Percentiles rank a stretch among this genome's conserved stretches.
Conservation (phyloP, 1,284 basidiomycete species). For the Papiliotrema laurentii region DNA sequence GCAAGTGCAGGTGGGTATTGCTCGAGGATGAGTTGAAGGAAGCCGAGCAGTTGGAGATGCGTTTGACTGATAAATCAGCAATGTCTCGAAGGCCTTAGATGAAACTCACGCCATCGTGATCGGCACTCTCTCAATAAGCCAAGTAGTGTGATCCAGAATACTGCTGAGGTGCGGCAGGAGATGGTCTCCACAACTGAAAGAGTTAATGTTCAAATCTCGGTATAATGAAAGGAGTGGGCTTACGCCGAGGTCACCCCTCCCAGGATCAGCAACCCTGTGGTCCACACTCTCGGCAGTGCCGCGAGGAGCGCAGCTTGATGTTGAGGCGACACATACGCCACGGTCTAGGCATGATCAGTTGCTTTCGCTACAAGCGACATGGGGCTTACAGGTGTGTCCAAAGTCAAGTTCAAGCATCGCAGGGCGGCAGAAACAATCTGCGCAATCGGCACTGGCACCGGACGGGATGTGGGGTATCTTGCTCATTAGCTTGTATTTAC, state of each 20-base stretch:
- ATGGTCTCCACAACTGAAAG: slow-evolving; percentile 34
- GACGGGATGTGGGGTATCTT: slow-evolving; percentile 60
- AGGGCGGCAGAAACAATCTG: slow-evolving; percentile 43
- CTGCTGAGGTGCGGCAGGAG: slow-evolving; percentile 37
- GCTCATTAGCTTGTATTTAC: slow-evolving; percentile 1
- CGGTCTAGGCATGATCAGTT: slow-evolving; percentile 18
- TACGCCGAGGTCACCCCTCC: slow-evolving; percentile 20
- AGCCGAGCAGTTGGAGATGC: slow-evolving; percentile 32
- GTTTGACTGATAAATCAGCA: background rate
- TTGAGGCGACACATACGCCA: slow-evolving; percentile 35
- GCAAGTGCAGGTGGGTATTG: slow-evolving; percentile 30
- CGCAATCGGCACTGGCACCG: slow-evolving; percentile 70
- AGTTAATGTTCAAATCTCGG: background rate
- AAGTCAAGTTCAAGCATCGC: slow-evolving; percentile 54
- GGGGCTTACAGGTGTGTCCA: slow-evolving; percentile 54
- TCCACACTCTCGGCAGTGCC: slow-evolving; percentile 37
- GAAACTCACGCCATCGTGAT: slow-evolving; percentile 19
- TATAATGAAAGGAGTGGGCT: slow-evolving; percentile 7
- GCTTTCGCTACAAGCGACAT: background rate
- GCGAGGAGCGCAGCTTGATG: slow-evolving; percentile 34
- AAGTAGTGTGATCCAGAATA: slow-evolving; percentile 42
- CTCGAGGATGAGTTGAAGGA: slow-evolving; percentile 34
- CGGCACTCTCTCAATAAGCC: slow-evolving; percentile 34
- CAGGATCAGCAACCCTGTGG: slow-evolving; percentile 32
- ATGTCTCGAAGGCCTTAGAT: slow-evolving; percentile 2